Percentiles rank a stretch among this genome's conserved stretches.
Conservation (phyloP, 2,329 filamentous ascomycete genomes). For the Herpotrichia juniperi region DNA sequence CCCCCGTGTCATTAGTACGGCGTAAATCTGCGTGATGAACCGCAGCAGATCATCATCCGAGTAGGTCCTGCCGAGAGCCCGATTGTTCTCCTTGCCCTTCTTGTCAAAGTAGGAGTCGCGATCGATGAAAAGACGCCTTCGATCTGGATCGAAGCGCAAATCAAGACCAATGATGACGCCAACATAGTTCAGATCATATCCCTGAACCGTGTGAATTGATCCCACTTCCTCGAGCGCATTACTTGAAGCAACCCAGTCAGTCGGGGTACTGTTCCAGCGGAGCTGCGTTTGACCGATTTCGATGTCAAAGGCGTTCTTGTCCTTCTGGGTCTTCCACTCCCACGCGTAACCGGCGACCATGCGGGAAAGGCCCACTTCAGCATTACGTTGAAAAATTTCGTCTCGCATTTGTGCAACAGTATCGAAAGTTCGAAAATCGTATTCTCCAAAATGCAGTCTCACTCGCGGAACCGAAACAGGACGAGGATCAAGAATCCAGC, state of each 20-base stretch:
- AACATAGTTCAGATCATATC: constrained; percentile 16
- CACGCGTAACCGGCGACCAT: constrained; percentile 17
- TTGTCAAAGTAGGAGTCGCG: constrained; percentile 17
- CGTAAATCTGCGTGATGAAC: constrained; percentile 19
- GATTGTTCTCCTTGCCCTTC: constrained; percentile 17
- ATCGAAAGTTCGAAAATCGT: constrained; percentile 15
- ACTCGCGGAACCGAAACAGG: too few relatives aligned
- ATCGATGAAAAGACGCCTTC: constrained; percentile 13
- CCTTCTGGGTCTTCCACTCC: constrained; percentile 16
- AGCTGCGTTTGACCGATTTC: constrained; percentile 12
- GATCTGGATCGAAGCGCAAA: constrained; percentile 10
- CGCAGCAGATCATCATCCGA: constrained; percentile 16
- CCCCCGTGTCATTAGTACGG: constrained; percentile 16
- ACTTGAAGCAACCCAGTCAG: constrained; percentile 13
- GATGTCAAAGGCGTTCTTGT: constrained; percentile 16
- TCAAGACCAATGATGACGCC: constrained; percentile 16
- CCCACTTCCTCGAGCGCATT: constrained; percentile 10
- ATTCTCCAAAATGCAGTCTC: constrained; percentile 12
- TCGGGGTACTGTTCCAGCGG: constrained; percentile 15
- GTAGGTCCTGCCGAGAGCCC: constrained; percentile 14
- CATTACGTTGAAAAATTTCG: constrained; percentile 13
- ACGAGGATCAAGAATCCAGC: too few relatives aligned
- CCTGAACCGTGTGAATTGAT: constrained; percentile 14
- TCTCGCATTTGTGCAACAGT: constrained; percentile 13
- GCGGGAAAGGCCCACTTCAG: constrained; percentile 16